These are phyloP conservation scores for Elongisporangium undulatum DNA, from an alignment of 352 stramenopile genomes.

Conservation along the genomic window DNA sequence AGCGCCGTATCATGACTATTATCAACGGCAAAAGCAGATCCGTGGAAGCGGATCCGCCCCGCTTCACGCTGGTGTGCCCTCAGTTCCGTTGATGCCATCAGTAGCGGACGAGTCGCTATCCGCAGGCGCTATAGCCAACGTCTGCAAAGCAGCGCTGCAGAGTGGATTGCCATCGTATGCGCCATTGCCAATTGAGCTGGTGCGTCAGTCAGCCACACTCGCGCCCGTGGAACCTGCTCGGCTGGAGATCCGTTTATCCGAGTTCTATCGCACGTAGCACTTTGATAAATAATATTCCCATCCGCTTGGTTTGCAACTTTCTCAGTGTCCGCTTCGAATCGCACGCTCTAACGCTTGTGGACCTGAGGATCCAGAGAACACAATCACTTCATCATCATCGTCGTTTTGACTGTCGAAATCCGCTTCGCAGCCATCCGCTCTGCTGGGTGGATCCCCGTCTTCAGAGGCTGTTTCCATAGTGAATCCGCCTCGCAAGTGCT, in stretches of 20 bases:
- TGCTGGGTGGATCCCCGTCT: not conserved
- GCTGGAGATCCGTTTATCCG: conserved; percentile 45
- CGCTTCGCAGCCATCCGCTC: not conserved
- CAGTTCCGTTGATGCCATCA: not conserved
- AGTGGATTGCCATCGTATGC: conserved; percentile 34
- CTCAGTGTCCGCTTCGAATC: not conserved
- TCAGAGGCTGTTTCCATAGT: not conserved
- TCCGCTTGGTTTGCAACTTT: conserved; percentile 1
- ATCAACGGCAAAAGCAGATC: conserved; percentile 35
- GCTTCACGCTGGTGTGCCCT: not conserved
- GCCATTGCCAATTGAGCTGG: conserved; percentile 31
- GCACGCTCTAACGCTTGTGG: not conserved
- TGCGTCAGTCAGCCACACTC: conserved; percentile 21
- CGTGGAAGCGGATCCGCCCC: not conserved
- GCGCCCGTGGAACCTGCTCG: conserved; percentile 38
- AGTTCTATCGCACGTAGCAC: conserved; percentile 35
- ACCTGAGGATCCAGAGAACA: not conserved
- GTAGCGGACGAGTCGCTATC: conserved; percentile 13
- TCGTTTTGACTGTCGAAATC: not conserved
- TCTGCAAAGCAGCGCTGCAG: conserved; percentile 31
- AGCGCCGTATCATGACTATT: conserved; percentile 47
- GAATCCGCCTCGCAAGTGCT: not conserved
- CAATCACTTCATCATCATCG: not conserved
- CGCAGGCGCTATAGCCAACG: conserved; percentile 48
- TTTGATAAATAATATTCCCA: not conserved